These are phyloP conservation scores for Metarhizium rileyi DNA, from an alignment of 2,329 filamentous ascomycete genomes.

Conservation along the genomic window DNA sequence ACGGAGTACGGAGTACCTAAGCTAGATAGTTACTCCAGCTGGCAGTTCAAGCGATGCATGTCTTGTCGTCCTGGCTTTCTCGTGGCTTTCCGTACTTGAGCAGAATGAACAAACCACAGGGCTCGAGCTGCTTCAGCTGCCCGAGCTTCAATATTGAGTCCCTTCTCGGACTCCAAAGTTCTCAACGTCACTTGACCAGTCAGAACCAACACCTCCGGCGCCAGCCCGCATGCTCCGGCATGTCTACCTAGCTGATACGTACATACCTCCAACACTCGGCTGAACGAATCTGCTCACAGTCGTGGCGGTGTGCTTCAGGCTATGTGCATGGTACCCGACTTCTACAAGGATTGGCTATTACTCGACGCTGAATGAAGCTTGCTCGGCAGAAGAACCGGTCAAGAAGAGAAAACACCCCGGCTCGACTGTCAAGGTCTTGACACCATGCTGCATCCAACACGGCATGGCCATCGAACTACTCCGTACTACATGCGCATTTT, in stretches of 20 bases:
- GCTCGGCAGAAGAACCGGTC: not conserved
- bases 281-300: not conserved
- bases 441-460: not conserved
- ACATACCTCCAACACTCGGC: not conserved
- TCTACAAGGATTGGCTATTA: not conserved
- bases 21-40: too few species aligned
- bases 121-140: too few species aligned
- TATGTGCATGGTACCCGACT: slow-evolving; percentile 2
- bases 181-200: too few species aligned
- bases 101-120: too few species aligned
- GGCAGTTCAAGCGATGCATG: too few species aligned
- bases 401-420: not conserved
- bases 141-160: too few species aligned
- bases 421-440: not conserved
- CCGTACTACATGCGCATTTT: not conserved
- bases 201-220: not conserved
- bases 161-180: too few species aligned
- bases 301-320: slow-evolving; percentile 6
- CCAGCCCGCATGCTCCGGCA: not conserved
- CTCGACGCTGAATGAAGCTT: not conserved
- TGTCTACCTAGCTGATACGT: not conserved
- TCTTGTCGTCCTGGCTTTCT: too few species aligned
- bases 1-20: too few species aligned
- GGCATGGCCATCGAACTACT: not conserved
- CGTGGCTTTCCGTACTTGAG: too few species aligned